Conservation (phyloP, 140 eudicot species). For the Senecio squalidus region DNA sequence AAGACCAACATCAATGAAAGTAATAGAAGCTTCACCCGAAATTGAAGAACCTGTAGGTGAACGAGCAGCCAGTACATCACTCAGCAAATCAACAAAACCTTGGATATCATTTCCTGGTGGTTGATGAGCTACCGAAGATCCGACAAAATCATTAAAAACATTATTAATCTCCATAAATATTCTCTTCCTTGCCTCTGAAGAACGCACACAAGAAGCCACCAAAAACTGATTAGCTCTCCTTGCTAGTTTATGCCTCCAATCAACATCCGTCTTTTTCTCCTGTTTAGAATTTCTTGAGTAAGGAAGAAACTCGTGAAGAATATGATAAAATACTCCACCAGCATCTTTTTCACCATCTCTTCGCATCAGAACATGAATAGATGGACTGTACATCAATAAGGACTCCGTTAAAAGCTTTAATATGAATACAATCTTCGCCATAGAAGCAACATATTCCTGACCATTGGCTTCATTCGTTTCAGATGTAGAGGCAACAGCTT, state of each 20-base stretch:
- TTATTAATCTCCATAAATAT: constrained; percentile 56
- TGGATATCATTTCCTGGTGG: constrained; percentile 69
- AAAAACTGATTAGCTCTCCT: constrained; percentile 78
- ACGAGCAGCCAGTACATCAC: constrained; percentile 81
- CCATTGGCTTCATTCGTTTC: constrained; percentile 44
- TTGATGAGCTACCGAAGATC: constrained; percentile 44
- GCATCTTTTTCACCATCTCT: constrained; percentile 68
- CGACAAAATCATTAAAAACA: constrained; percentile 66
- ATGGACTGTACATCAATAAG: constrained; percentile 78
- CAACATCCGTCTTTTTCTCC: constrained; percentile 71
- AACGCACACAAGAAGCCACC: constrained; percentile 90
- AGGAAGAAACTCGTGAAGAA: constrained; percentile 77
- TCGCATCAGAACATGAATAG: constrained; percentile 79
- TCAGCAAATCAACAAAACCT: constrained; percentile 66
- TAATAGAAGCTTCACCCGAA: constrained; percentile 85
- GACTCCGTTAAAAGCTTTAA: constrained; percentile 85
- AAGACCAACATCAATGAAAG: constrained; percentile 87
- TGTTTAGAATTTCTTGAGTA: constrained; percentile 42
- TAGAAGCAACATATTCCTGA: constrained; percentile 68
- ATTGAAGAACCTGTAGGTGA: constrained; percentile 77
- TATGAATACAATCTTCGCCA: constrained; percentile 81
- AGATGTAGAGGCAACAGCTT: constrained; percentile 57
- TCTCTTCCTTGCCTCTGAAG: constrained; percentile 88
- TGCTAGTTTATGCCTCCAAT: constrained; percentile 91
- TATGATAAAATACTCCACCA: constrained; percentile 81